Evolutionary conservation across 1,139 yeast species (phyloP).

Genomic region (Scheffersomyces cryptocercus): DNA sequence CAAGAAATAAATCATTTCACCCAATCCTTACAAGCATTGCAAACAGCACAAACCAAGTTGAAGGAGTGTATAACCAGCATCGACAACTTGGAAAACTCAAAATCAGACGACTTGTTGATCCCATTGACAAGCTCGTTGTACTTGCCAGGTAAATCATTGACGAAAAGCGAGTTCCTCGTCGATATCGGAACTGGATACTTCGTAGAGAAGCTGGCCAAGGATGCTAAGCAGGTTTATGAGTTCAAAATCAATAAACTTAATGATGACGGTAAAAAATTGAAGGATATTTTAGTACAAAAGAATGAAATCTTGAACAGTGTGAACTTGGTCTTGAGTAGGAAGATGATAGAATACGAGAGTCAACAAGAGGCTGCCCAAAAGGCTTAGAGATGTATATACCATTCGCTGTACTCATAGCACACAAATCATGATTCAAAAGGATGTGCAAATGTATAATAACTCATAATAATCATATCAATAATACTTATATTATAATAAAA

Average conservation of each 20-base stretch:
- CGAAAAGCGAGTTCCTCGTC: slow-evolving; percentile 72
- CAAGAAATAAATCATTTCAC: slow-evolving; percentile 84
- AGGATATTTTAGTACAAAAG: slow-evolving; percentile 71
- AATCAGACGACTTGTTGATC: slow-evolving; percentile 59
- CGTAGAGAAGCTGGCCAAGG: slow-evolving; percentile 73
- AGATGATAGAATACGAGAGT: slow-evolving; percentile 45
- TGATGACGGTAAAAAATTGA: slow-evolving; percentile 73
- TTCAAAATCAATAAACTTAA: slow-evolving; percentile 71
- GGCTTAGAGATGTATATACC: neutral
- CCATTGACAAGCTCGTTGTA: slow-evolving; percentile 90
- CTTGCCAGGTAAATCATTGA: slow-evolving; percentile 75
- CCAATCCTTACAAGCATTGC: slow-evolving; percentile 80
- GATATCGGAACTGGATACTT: slow-evolving; percentile 97
- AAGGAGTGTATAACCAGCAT: slow-evolving; percentile 79
- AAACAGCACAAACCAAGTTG: slow-evolving; percentile 81
- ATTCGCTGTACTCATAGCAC: too few relatives aligned
- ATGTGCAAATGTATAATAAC: too few relatives aligned
- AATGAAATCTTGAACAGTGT: slow-evolving; percentile 52
- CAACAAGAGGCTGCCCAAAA: slow-evolving; percentile 19
- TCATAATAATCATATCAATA: too few relatives aligned
- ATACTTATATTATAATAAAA: too few relatives aligned
- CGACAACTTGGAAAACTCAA: slow-evolving; percentile 51
- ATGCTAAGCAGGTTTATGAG: slow-evolving; percentile 73
- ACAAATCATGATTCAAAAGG: too few relatives aligned
- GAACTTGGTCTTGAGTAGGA: slow-evolving; percentile 50